These are phyloP conservation scores for Cyclotella cryptica DNA, from an alignment of 108 stramenopile species.

Conservation along the genomic window DNA sequence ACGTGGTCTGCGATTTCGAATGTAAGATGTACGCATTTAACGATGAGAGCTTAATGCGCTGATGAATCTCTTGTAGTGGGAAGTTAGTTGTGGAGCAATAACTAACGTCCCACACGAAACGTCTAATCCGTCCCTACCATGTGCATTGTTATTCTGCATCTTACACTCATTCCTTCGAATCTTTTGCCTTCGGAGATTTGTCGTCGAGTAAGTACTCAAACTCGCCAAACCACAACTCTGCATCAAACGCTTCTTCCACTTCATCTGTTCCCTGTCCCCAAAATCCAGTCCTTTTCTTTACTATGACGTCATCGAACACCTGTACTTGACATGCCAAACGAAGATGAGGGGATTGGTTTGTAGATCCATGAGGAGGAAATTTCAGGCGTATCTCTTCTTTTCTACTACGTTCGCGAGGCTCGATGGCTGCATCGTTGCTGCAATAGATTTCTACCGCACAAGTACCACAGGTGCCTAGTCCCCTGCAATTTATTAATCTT, in stretches of 20 bases:
- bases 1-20: too few relatives aligned
- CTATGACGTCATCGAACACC: slow-evolving; percentile 53
- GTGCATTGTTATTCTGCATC: neutral
- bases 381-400: slow-evolving; percentile 56
- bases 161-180: neutral
- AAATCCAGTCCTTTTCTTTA: slow-evolving; percentile 66
- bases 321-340: slow-evolving; percentile 73
- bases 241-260: slow-evolving; percentile 27
- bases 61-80: too few relatives aligned
- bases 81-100: too few relatives aligned
- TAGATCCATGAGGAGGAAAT: slow-evolving; percentile 67
- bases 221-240: slow-evolving; percentile 65
- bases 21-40: too few relatives aligned
- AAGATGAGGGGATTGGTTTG: slow-evolving; percentile 35
- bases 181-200: slow-evolving; percentile 43
- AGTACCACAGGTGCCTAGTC: slow-evolving; percentile 75
- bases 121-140: too few relatives aligned
- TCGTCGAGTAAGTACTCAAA: slow-evolving; percentile 65
- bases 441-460: slow-evolving; percentile 66
- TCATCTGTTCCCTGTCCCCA: slow-evolving; percentile 61
- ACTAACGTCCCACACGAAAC: too few relatives aligned
- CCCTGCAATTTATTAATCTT: slow-evolving; percentile 72
- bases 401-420: slow-evolving; percentile 48
- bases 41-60: too few relatives aligned
- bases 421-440: slow-evolving; percentile 19